Conservation (phyloP, 192 early-diverging fungal genomes). For the Mortierella claussenii region DNA sequence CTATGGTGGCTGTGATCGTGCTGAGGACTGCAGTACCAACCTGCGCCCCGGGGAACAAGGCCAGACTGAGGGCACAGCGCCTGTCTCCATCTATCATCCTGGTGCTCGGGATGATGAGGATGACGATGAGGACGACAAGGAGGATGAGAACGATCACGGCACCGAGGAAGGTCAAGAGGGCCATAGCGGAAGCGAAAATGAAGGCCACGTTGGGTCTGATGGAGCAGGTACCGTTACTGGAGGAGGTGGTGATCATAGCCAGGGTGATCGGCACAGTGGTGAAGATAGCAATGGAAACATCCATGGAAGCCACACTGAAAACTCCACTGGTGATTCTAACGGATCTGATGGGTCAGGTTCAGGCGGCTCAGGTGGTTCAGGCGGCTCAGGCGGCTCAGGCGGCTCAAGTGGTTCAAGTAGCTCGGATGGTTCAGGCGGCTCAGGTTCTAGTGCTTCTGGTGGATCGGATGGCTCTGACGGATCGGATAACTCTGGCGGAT, state of each 20-base stretch:
- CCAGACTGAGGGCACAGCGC: slow-evolving; percentile 5
- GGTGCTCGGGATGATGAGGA: slow-evolving; percentile 18
- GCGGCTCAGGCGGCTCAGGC: slow-evolving; percentile 16
- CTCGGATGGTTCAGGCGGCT: slow-evolving; percentile 1
- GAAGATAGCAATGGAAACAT: too few species aligned
- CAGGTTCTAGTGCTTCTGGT: slow-evolving; percentile 12
- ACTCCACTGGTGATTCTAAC: background rate
- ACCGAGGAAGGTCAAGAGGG: too few species aligned
- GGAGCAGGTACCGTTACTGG: background rate
- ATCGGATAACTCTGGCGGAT: slow-evolving; percentile 7
- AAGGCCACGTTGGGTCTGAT: too few species aligned
- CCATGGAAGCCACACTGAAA: too few species aligned
- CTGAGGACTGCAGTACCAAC: slow-evolving; percentile 39
- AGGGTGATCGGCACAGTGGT: too few species aligned
- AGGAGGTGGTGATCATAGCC: background rate
- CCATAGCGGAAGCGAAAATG: slow-evolving; percentile 1
- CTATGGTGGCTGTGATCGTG: slow-evolving; percentile 37
- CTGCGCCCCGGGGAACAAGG: slow-evolving; percentile 19
- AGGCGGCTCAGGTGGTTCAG: slow-evolving; percentile 14
- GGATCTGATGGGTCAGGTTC: background rate
- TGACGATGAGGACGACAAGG: slow-evolving; percentile 10
- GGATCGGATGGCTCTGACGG: background rate
- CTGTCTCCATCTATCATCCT: slow-evolving; percentile 30
- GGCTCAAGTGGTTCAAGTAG: slow-evolving; percentile 11
- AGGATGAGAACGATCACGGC: slow-evolving; percentile 20